Conservation (phyloP, 768 basidiomycete genomes). For the Collybia nuda region DNA sequence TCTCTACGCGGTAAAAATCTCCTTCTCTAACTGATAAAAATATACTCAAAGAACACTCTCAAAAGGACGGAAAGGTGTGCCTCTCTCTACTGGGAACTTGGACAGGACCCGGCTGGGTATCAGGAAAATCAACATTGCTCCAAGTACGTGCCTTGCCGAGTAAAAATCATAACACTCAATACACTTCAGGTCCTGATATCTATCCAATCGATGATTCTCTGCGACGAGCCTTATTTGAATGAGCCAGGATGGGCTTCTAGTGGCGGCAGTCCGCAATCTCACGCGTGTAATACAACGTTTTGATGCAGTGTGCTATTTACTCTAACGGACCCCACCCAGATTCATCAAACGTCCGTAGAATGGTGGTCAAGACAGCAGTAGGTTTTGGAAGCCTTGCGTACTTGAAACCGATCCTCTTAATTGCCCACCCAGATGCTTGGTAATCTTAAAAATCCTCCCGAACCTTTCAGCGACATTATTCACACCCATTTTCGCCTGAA, state of each 20-base stretch:
- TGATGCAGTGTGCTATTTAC: background rate
- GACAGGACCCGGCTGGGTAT: slow-evolving; percentile 90
- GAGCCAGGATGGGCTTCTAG: slow-evolving; percentile 86
- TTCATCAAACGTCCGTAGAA: slow-evolving; percentile 89
- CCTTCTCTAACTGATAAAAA: background rate
- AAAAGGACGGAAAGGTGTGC: slow-evolving; percentile 91
- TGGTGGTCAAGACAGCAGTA: slow-evolving; percentile 89
- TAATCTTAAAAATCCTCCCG: slow-evolving; percentile 77
- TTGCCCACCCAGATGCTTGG: slow-evolving; percentile 67
- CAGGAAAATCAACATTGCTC: slow-evolving; percentile 86
- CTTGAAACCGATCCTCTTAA: background rate
- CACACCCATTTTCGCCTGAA: slow-evolving; percentile 91
- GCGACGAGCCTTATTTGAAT: slow-evolving; percentile 91
- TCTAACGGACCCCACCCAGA: slow-evolving; percentile 40
- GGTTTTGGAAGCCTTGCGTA: slow-evolving; percentile 16
- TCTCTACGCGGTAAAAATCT: slow-evolving; percentile 71
- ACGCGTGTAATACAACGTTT: slow-evolving; percentile 57
- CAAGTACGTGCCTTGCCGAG: slow-evolving; percentile 49
- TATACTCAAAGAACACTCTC: background rate
- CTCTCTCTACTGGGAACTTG: slow-evolving; percentile 90
- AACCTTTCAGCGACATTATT: slow-evolving; percentile 85
- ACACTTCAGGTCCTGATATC: slow-evolving; percentile 83
- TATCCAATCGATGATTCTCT: slow-evolving; percentile 95
- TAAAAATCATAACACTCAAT: slow-evolving; percentile 32
- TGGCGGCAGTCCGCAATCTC: slow-evolving; percentile 73